Percentiles rank a stretch among this genome's conserved stretches.
Conservation (phyloP, 140 eudicot species). For the Stevia rebaudiana region DNA sequence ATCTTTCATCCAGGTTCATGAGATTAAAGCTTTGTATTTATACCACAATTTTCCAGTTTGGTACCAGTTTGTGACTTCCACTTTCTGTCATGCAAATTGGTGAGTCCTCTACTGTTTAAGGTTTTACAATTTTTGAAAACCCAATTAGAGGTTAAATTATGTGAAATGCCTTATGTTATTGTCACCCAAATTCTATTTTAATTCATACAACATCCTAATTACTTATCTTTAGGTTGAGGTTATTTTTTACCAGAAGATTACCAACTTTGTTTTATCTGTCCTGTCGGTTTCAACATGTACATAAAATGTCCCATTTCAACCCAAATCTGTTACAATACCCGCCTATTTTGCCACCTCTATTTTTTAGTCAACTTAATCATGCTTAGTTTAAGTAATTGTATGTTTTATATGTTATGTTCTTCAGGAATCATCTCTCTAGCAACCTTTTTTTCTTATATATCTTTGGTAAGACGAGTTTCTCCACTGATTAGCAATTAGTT, state of each 20-base stretch:
- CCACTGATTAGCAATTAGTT: background rate
- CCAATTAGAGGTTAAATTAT: background rate
- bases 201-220: background rate
- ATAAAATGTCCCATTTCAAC: background rate
- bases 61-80: conserved; percentile 94
- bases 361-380: background rate
- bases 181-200: background rate
- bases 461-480: conserved; percentile 56
- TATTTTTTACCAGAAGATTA: background rate
- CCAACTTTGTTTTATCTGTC: background rate
- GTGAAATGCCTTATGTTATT: background rate
- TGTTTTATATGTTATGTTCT: conserved; percentile 14
- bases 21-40: conserved; percentile 62
- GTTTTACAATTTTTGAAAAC: background rate
- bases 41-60: conserved; percentile 78
- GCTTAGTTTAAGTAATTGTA: no score
- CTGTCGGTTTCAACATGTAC: background rate
- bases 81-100: conserved; percentile 96
- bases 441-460: conserved; percentile 93
- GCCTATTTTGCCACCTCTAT: background rate
- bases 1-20: conserved; percentile 54
- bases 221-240: background rate
- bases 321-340: background rate
- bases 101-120: conserved; percentile 29
- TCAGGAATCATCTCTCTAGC: conserved; percentile 97